These are phyloP conservation scores for Acmispon strigosus DNA, from an alignment of 306 rosid species.

Conservation along the genomic window DNA sequence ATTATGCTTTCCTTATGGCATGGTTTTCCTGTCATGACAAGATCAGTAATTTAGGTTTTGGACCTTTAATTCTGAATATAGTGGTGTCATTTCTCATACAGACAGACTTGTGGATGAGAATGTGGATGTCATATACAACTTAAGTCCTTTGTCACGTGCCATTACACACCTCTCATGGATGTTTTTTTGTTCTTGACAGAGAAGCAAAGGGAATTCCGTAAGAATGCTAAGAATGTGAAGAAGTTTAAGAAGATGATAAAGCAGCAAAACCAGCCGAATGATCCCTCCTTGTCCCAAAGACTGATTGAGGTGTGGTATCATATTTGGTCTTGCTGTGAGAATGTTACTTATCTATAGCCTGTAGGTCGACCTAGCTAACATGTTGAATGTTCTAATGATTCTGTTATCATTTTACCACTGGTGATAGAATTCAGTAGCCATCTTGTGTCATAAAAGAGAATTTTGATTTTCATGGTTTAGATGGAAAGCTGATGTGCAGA, in stretches of 20 bases:
- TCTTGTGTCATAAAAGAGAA: background rate
- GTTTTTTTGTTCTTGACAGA: conserved; percentile 39
- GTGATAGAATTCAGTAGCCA: background rate
- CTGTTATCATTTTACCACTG: background rate
- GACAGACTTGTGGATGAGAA: background rate
- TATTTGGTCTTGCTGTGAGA: background rate
- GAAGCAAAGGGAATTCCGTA: conserved; percentile 64
- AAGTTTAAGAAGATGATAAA: conserved; percentile 68
- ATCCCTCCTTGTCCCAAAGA: conserved; percentile 7
- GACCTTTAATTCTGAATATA: background rate
- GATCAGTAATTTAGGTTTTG: background rate
- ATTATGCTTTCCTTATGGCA: background rate
- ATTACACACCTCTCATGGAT: background rate
- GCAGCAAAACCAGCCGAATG: conserved; percentile 34
- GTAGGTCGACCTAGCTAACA: background rate
- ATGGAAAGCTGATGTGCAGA: background rate
- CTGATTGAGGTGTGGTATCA: conserved; percentile 40
- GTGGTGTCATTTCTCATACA: background rate
- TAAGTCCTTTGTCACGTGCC: background rate
- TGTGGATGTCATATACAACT: background rate
- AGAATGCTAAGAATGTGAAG: conserved; percentile 68
- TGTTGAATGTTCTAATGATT: background rate
- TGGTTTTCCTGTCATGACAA: background rate
- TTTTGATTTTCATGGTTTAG: background rate
- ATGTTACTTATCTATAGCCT: background rate